These are phyloP conservation scores for Tolypocladium paradoxum DNA, from an alignment of 2,329 filamentous ascomycete genomes.

Conservation along the genomic window DNA sequence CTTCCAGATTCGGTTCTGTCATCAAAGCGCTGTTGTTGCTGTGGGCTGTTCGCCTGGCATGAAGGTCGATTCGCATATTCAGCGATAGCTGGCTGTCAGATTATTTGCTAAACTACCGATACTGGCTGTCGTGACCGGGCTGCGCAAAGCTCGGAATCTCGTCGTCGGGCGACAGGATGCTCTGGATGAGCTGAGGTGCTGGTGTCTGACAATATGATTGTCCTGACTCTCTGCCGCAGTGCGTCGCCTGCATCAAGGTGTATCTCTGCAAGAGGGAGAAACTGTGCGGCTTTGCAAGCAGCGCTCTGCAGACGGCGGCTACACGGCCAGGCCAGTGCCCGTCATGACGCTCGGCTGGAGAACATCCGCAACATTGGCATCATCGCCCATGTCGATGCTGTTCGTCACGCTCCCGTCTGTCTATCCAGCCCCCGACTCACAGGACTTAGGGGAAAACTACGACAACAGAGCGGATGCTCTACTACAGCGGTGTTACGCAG, in stretches of 20 bases:
- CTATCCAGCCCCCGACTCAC: slow-evolving; percentile 1
- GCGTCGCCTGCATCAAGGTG: neutral
- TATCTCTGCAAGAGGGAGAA: neutral
- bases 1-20: neutral
- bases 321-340: slow-evolving; percentile 5
- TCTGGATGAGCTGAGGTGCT: neutral
- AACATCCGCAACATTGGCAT: slow-evolving; percentile 92
- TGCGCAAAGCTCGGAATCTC: neutral
- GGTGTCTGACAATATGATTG: slow-evolving; percentile 5
- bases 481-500: slow-evolving; percentile 82
- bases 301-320: neutral
- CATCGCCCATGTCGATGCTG: slow-evolving; percentile 95
- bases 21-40: neutral
- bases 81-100: neutral
- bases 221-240: slow-evolving; percentile 5
- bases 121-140: neutral
- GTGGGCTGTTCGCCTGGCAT: neutral
- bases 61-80: neutral
- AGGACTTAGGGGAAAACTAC: slow-evolving; percentile 72
- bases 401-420: slow-evolving; percentile 21
- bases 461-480: slow-evolving; percentile 97
- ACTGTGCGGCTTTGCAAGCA: neutral
- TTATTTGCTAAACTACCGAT: neutral
- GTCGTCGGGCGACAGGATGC: neutral
- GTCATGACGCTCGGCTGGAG: slow-evolving; percentile 16